Conservation (phyloP, 2,329 filamentous ascomycete genomes). For the Scedosporium aurantiacum region DNA sequence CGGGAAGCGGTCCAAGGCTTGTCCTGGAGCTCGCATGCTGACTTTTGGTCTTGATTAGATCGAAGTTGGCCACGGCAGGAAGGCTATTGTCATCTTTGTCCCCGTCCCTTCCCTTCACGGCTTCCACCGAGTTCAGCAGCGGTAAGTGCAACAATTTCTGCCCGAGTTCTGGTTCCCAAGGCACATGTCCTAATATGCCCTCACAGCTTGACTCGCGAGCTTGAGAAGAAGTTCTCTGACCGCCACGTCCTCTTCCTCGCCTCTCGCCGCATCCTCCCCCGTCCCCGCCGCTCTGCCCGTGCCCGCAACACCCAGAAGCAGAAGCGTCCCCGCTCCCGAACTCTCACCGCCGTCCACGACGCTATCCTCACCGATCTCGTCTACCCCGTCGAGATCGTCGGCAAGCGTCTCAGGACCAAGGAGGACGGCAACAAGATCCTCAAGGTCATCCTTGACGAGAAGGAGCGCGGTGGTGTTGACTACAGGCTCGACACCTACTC, state of each 20-base stretch:
- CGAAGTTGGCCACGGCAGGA: conserved; percentile 99
- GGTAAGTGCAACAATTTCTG: conserved; percentile 52
- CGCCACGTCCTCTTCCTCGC: conserved; percentile 98
- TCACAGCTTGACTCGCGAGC: conserved; percentile 88
- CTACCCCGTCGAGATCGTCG: conserved; percentile 99
- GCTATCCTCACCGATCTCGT: conserved; percentile 96
- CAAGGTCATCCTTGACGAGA: conserved; percentile 99
- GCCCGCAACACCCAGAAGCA: conserved; percentile 93
- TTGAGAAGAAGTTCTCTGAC: conserved; percentile 99
- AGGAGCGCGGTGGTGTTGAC: conserved; percentile 98
- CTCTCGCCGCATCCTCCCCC: conserved; percentile 95
- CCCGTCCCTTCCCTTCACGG: conserved; percentile 95
- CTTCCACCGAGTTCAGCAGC: conserved; percentile 99
- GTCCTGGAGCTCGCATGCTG: conserved; percentile 68
- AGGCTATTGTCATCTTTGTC: conserved; percentile 99
- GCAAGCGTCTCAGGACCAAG: conserved; percentile 97
- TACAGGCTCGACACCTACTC: conserved; percentile 99
- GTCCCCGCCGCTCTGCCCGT: conserved; percentile 96
- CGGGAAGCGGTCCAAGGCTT: conserved; percentile 65
- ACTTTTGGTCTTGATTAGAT: conserved; percentile 69
- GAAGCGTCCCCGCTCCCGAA: conserved; percentile 97
- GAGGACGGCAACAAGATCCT: conserved; percentile 97
- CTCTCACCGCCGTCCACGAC: conserved; percentile 97
- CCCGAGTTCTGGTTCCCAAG: not conserved
- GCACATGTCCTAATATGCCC: conserved; percentile 14